Percentiles rank a stretch among this genome's conserved stretches.
Evolutionary conservation across 129 eudicot genomes (phyloP).

Genomic region (Mikania micrantha): DNA sequence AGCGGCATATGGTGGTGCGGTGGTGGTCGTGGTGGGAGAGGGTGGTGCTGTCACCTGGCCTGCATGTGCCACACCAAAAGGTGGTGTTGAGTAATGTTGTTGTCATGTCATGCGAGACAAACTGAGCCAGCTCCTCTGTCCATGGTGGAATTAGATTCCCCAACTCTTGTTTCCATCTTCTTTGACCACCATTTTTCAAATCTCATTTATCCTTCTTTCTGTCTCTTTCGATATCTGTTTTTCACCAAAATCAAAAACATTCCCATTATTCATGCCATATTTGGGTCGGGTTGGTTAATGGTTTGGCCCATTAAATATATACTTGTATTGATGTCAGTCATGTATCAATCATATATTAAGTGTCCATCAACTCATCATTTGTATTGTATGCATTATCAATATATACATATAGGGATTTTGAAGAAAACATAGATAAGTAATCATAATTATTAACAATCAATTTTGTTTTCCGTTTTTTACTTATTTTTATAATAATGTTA

Average conservation of each 20-base stretch:
- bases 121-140: constrained; percentile 36
- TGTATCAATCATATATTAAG: constrained; percentile 7
- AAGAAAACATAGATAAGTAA: too few species aligned
- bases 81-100: constrained; percentile 27
- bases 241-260: neutral
- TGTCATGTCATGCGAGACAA: constrained; percentile 38
- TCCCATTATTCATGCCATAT: neutral
- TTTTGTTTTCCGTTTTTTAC: too few species aligned
- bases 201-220: neutral
- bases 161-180: constrained; percentile 29
- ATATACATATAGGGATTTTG: too few species aligned
- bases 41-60: constrained; percentile 9
- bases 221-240: constrained; percentile 15
- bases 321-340: neutral
- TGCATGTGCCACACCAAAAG: constrained; percentile 28
- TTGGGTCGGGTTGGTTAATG: neutral
- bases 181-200: neutral
- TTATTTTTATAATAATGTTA: too few species aligned
- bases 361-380: constrained; percentile 7
- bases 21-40: too few species aligned
- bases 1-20: neutral
- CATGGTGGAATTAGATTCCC: constrained; percentile 34
- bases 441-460: too few species aligned
- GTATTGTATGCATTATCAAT: constrained; percentile 17
- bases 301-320: neutral